phyloP scores from a whole-genome alignment of 176 grass and related monocot genomes.

The Musa beccarii region DNA sequence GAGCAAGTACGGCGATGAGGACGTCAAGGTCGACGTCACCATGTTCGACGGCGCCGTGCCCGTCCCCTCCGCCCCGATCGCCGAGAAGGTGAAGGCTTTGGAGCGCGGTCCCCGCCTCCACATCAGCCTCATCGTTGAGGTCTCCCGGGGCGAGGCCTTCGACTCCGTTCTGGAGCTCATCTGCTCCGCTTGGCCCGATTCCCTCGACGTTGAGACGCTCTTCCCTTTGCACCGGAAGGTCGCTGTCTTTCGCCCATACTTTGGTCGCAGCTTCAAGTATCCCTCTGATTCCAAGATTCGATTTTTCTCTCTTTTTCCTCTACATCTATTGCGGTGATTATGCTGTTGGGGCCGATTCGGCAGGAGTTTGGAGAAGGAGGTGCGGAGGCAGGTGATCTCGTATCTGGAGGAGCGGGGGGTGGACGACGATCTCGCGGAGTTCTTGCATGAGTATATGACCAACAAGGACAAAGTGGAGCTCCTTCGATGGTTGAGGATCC shows the following conservation, averaged over 20 bases:
- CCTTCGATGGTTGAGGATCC: slow-evolving; percentile 63
- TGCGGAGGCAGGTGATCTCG: slow-evolving; percentile 33
- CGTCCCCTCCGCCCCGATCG: slow-evolving; percentile 31
- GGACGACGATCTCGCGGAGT: slow-evolving; percentile 51
- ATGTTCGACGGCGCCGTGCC: slow-evolving; percentile 71
- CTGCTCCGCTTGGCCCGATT: slow-evolving; percentile 88
- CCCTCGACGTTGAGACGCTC: slow-evolving; percentile 43
- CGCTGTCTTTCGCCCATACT: not conserved
- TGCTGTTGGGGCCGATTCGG: not conserved
- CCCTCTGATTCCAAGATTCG: not conserved
- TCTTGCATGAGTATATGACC: slow-evolving; percentile 71
- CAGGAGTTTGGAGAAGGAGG: slow-evolving; percentile 44
- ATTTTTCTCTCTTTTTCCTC: slow-evolving; percentile 7
- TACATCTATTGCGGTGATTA: slow-evolving; percentile 4
- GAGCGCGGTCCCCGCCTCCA: slow-evolving; percentile 55
- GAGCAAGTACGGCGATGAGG: slow-evolving; percentile 26
- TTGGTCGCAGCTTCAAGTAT: slow-evolving; percentile 52
- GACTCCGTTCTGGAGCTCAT: slow-evolving; percentile 48
- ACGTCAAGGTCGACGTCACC: slow-evolving; percentile 81
- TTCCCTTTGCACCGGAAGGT: slow-evolving; percentile 34
- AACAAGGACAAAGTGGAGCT: slow-evolving; percentile 81
- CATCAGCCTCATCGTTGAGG: slow-evolving; percentile 85
- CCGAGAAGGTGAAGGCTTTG: slow-evolving; percentile 46
- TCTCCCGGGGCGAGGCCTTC: slow-evolving; percentile 24
- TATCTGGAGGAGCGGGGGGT: slow-evolving; percentile 68